Base-by-base conservation (phyloP, 768 basidiomycete genomes). In the Stropharia rugosoannulata region DNA sequence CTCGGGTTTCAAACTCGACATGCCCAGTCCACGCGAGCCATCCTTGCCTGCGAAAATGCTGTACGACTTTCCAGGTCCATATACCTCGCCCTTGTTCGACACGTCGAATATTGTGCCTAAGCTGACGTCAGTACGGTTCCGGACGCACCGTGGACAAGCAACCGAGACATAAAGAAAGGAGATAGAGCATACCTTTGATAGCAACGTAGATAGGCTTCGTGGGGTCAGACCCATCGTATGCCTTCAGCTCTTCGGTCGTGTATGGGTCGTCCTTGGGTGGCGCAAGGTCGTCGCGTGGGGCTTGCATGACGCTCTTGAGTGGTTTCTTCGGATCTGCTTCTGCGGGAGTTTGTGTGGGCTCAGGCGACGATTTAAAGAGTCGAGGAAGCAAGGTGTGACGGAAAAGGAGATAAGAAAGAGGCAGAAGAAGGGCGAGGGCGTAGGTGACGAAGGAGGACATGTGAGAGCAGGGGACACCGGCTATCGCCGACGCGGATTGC, bases 21-120 rank as follows among this genome's bases (percentile, higher is more conserved):
- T 87, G 41, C 94, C 96, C 6, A 99, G 77, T 0, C 89, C 96
- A 59, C 79, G 84, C 7, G 93, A 95, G 0, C 87, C 96, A 65
- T 99, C 96, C 73, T 91, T 96, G 43, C 95, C 96, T 32, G 95
- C 93, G 68, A 98, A 98, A 18, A 96, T 72, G 61, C 83, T 80
- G 71, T 95, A 93, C 3, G 88, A 84, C 22, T 77, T 75, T 2
- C 91, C 93, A 2, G 81, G 77, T 1, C 96, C 96, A 64, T 99
- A 99, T 62, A 95, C 89, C 58, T 97, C 94, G 29, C 74, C 73
- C 70, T 96, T 98, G 56, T 75, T 74, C 0, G 89, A 76, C 8
- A 99, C 96, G 68, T 98, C 95, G 71, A 97, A 98, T 8, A 98
- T 80, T 1, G 86, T 88, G 45, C 95, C 91, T 91, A 59, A 29